These are phyloP conservation scores for Trametes pubescens DNA, from an alignment of 1,284 basidiomycete species.

Conservation along the genomic window DNA sequence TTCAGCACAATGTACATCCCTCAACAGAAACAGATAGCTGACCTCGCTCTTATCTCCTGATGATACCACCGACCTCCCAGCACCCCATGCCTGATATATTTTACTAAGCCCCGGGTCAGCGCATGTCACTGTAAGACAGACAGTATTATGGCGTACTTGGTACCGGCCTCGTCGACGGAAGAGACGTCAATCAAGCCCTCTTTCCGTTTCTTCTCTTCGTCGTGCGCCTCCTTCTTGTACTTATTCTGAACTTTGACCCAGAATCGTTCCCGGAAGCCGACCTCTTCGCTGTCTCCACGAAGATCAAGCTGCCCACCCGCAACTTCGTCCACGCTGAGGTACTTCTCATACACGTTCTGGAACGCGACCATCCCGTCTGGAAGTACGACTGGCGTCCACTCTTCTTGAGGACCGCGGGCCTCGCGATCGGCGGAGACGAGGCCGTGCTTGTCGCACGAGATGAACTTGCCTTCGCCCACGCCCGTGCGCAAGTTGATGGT, in stretches of 20 bases:
- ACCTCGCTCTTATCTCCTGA: constrained; percentile 77
- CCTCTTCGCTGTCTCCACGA: constrained; percentile 83
- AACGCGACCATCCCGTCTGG: constrained; percentile 85
- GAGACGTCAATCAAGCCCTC: constrained; percentile 63
- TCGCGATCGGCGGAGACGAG: constrained; percentile 83
- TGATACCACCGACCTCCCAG: constrained; percentile 78
- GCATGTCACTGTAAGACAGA: neutral
- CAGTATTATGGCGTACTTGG: constrained; percentile 57
- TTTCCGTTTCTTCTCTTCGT: constrained; percentile 82
- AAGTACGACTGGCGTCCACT: constrained; percentile 82
- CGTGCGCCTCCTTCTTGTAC: constrained; percentile 87
- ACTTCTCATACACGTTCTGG: constrained; percentile 87
- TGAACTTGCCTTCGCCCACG: constrained; percentile 85
- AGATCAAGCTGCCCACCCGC: constrained; percentile 82
- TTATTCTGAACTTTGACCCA: constrained; percentile 92
- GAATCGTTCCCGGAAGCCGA: constrained; percentile 84
- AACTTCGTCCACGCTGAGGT: constrained; percentile 82
- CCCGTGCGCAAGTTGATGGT: constrained; percentile 86
- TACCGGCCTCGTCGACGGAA: constrained; percentile 70
- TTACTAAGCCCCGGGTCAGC: constrained; percentile 54
- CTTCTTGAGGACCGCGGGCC: constrained; percentile 86
- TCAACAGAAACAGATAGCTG: constrained; percentile 26
- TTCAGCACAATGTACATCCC: constrained; percentile 14
- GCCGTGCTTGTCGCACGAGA: constrained; percentile 86
- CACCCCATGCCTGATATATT: constrained; percentile 88